A percentile compares a stretch with the other conserved stretches of the same genome.
Conservation (phyloP, 2,329 filamentous ascomycete species). For the Cytospora piceae region DNA sequence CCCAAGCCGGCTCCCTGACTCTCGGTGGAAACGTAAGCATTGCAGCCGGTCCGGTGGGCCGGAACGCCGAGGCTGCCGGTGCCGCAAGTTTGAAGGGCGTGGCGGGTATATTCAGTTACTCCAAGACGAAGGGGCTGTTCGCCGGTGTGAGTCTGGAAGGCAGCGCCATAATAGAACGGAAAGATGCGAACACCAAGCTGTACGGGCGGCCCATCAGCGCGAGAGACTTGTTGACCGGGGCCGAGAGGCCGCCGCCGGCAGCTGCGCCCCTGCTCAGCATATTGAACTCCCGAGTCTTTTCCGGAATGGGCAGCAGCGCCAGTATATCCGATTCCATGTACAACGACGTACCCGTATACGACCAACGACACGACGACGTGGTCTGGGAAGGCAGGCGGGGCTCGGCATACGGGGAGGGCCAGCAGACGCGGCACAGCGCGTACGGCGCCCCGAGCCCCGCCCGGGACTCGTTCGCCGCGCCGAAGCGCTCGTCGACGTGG, state of each 20-base stretch:
- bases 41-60: constrained; percentile 88
- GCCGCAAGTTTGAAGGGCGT: constrained; percentile 89
- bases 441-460: constrained; percentile 31
- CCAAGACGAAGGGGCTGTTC: constrained; percentile 96
- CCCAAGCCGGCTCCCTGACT: constrained; percentile 87
- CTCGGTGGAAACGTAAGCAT: constrained; percentile 96
- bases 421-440: constrained; percentile 46
- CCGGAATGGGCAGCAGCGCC: constrained; percentile 58
- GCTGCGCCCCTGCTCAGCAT: constrained; percentile 84
- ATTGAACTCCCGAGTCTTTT: constrained; percentile 83
- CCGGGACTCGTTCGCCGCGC: constrained; percentile 58
- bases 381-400: constrained; percentile 81
- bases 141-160: constrained; percentile 95
- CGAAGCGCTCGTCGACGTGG: constrained; percentile 71
- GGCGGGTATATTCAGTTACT: constrained; percentile 93
- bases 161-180: constrained; percentile 87
- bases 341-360: constrained; percentile 91
- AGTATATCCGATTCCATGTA: constrained; percentile 71
- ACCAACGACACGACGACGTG: constrained; percentile 78
- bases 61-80: constrained; percentile 94
- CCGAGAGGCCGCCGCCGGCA: constrained; percentile 75
- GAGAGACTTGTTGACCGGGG: constrained; percentile 77
- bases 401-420: constrained; percentile 70
- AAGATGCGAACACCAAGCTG: constrained; percentile 95
- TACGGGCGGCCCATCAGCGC: constrained; percentile 86